A percentile compares a stretch with the other conserved stretches of the same genome.
These are phyloP conservation scores for Ceratorhiza oryzae-sativae DNA, from an alignment of 1,284 basidiomycete genomes.

Conservation along the genomic window DNA sequence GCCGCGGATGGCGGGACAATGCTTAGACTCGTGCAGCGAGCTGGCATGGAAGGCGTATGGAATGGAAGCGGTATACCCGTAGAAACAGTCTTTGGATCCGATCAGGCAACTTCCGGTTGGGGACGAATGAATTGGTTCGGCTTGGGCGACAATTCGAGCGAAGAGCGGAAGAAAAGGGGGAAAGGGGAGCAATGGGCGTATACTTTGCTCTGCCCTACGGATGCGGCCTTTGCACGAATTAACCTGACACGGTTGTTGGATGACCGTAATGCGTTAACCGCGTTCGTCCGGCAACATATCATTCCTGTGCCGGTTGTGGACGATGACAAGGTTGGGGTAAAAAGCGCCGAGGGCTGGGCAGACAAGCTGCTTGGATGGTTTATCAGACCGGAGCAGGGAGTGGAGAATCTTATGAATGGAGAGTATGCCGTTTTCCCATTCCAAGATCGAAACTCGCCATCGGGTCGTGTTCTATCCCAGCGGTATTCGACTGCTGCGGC, in stretches of 20 bases:
- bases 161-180: constrained; percentile 35
- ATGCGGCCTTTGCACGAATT: constrained; percentile 88
- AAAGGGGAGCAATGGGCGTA: constrained; percentile 65
- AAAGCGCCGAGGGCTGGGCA: constrained; percentile 9
- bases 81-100: constrained; percentile 57
- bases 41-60: constrained; percentile 88
- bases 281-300: constrained; percentile 88
- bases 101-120: constrained; percentile 39
- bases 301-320: constrained; percentile 60
- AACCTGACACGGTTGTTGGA: constrained; percentile 83
- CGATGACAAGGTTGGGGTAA: constrained; percentile 8
- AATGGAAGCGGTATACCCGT: constrained; percentile 78
- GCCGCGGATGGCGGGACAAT: constrained; percentile 90
- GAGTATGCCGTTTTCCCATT: constrained; percentile 5
- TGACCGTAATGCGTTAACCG: constrained; percentile 64
- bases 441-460: background rate
- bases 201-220: constrained; percentile 84
- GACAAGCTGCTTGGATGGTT: constrained; percentile 8
- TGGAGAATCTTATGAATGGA: constrained; percentile 27
- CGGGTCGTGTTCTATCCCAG: background rate
- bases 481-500: background rate
- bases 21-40: constrained; percentile 80
- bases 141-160: background rate
- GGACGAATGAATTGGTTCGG: background rate
- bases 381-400: constrained; percentile 8